These are phyloP conservation scores for Bretschneidera sinensis DNA, from an alignment of 345 rosid species.

Conservation along the genomic window DNA sequence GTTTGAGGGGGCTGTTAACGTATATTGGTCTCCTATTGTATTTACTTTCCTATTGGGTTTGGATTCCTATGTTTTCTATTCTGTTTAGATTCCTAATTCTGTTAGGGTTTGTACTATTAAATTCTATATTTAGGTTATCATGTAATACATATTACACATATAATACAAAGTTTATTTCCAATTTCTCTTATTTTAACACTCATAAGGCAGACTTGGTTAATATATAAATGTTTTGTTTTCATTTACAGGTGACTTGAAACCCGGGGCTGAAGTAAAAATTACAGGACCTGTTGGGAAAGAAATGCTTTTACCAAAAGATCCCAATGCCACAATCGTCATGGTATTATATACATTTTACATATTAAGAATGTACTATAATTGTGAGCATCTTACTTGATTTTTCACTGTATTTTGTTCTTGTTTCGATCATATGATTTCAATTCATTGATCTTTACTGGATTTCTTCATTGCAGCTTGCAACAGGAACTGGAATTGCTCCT, in stretches of 20 bases:
- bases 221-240: conserved; percentile 8
- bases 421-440: no score
- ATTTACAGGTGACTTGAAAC: conserved; percentile 75
- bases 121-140: no score
- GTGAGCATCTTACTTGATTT: neutral
- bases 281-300: conserved; percentile 97
- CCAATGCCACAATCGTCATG: conserved; percentile 89
- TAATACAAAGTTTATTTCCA: no score
- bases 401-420: neutral
- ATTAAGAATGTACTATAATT: neutral
- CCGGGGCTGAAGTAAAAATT: conserved; percentile 76
- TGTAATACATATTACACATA: no score
- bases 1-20: no score
- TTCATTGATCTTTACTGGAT: no score
- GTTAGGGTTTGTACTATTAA: no score
- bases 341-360: conserved; percentile 22
- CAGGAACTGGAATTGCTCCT: conserved; percentile 96
- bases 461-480: conserved; percentile 56
- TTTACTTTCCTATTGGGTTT: no score
- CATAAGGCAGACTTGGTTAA: neutral
- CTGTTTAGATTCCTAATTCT: no score
- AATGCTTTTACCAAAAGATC: conserved; percentile 98
- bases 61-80: no score
- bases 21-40: no score
- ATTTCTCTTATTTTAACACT: no score